These are phyloP conservation scores for Solanum chiquidenum DNA, from an alignment of 257 asterid species.

Conservation along the genomic window DNA sequence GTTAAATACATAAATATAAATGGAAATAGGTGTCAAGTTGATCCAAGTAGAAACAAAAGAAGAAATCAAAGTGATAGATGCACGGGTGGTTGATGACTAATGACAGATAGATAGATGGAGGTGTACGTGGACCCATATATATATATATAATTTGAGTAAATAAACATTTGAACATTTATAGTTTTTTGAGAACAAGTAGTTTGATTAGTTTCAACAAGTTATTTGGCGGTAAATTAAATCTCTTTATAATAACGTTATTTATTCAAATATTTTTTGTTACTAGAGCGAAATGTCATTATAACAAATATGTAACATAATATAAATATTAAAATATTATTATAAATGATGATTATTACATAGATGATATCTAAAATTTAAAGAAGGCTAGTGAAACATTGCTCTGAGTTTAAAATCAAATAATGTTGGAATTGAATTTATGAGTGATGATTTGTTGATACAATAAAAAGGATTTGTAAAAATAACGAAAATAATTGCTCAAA, in stretches of 20 bases:
- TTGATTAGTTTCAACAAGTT: too few species aligned
- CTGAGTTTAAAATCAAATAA: background rate
- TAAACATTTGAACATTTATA: too few species aligned
- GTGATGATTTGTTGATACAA: background rate
- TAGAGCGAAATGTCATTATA: background rate
- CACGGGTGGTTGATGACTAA: background rate
- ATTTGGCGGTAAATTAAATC: too few species aligned
- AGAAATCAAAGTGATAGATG: background rate
- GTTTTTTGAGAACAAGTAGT: too few species aligned
- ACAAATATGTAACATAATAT: background rate
- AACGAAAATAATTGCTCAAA: background rate
- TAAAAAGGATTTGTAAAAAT: too few species aligned
- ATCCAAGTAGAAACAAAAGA: background rate
- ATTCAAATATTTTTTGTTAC: background rate
- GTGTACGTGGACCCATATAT: constrained; percentile 10
- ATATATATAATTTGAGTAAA: too few species aligned
- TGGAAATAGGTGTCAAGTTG: background rate
- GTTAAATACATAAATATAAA: background rate
- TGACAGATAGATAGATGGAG: background rate
- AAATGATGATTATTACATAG: background rate
- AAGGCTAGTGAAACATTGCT: background rate
- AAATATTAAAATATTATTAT: background rate
- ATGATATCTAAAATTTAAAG: background rate
- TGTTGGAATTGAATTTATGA: background rate
- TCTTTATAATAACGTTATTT: background rate